phyloP scores from a whole-genome alignment of 2,329 filamentous ascomycete species.

The Apiospora kogelbergensis region DNA sequence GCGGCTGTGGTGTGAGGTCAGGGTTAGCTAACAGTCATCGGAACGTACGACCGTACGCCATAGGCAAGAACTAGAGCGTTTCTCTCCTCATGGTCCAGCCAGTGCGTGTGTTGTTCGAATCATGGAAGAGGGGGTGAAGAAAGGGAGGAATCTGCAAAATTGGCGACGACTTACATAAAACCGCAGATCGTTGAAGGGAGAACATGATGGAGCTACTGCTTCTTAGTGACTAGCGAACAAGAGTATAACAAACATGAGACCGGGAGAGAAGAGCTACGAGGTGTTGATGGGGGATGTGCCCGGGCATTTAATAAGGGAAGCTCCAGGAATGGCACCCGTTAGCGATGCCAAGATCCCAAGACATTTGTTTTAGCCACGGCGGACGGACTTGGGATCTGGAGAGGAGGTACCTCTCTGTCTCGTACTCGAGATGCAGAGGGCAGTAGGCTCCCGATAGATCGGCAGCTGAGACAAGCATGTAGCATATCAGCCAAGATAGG shows the following conservation, averaged over 20 bases:
- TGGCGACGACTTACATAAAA: constrained; percentile 22
- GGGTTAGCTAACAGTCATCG: neutral
- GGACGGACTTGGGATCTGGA: neutral
- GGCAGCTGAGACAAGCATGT: neutral
- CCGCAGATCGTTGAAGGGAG: constrained; percentile 16
- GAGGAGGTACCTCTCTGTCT: neutral
- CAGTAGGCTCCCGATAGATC: neutral
- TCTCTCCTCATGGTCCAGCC: neutral
- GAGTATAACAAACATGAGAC: neutral
- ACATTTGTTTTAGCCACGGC: neutral
- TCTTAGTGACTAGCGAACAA: neutral
- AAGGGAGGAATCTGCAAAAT: no score
- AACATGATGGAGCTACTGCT: neutral
- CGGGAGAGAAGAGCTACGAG: neutral
- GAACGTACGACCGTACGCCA: neutral
- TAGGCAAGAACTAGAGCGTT: neutral
- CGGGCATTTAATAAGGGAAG: neutral
- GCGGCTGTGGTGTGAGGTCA: neutral
- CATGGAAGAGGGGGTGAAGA: neutral
- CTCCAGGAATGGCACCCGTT: neutral
- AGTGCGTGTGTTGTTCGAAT: neutral
- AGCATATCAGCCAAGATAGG: neutral
- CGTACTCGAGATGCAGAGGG: neutral
- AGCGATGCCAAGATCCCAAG: neutral
- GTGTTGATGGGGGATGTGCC: neutral